These are phyloP conservation scores for Sordariomycetes sp. DNA, from an alignment of 2,329 filamentous ascomycete genomes.

Conservation along the genomic window DNA sequence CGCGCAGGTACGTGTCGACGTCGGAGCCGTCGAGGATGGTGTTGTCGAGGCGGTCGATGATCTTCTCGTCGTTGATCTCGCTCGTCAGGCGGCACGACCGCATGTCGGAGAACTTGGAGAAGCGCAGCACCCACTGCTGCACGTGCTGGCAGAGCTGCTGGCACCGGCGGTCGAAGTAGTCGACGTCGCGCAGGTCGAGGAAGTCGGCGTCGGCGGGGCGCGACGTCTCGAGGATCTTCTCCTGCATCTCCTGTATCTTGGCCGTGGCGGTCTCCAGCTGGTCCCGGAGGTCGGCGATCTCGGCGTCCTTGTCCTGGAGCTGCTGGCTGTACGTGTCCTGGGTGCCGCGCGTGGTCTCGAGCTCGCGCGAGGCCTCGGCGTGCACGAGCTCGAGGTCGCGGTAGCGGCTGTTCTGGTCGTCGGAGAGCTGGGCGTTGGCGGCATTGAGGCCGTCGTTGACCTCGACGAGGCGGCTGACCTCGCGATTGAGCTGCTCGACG, in stretches of 20 bases:
- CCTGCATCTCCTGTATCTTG: slow-evolving; percentile 40
- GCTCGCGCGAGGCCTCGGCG: slow-evolving; percentile 53
- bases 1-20: slow-evolving; percentile 76
- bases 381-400: slow-evolving; percentile 57
- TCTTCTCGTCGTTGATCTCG: slow-evolving; percentile 84
- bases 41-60: slow-evolving; percentile 89
- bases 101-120: slow-evolving; percentile 95
- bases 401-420: slow-evolving; percentile 65
- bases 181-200: slow-evolving; percentile 73
- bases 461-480: slow-evolving; percentile 70
- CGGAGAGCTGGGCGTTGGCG: slow-evolving; percentile 65
- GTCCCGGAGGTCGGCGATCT: slow-evolving; percentile 66
- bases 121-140: slow-evolving; percentile 94
- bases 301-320: slow-evolving; percentile 71
- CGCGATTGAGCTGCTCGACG: slow-evolving; percentile 69
- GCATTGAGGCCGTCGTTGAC: slow-evolving; percentile 72
- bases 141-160: slow-evolving; percentile 93
- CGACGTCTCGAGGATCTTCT: slow-evolving; percentile 42
- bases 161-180: slow-evolving; percentile 90
- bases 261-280: slow-evolving; percentile 67
- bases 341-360: slow-evolving; percentile 56
- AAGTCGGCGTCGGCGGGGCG: slow-evolving; percentile 60
- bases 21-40: slow-evolving; percentile 88
- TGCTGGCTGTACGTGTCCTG: slow-evolving; percentile 54
- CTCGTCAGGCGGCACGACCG: slow-evolving; percentile 72